phyloP scores from a whole-genome alignment of 2,329 filamentous ascomycete genomes.

The Cordyceps pruinosa region DNA sequence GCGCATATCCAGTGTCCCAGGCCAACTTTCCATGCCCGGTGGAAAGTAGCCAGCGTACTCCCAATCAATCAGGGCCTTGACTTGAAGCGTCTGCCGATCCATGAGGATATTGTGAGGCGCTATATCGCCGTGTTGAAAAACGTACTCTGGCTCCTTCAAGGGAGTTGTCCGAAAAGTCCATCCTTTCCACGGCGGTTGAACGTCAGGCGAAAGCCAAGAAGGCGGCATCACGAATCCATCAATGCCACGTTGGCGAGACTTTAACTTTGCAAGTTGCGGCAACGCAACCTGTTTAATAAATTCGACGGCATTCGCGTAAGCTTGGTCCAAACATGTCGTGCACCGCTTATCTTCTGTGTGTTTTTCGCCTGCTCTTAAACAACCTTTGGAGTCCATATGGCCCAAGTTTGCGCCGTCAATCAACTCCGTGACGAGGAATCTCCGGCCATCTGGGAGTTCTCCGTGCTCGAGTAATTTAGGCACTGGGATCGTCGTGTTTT shows the following conservation, averaged over 20 bases:
- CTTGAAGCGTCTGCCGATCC: slow-evolving; percentile 10
- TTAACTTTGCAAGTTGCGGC: slow-evolving; percentile 11
- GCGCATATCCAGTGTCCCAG: slow-evolving; percentile 7
- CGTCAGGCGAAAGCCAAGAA: slow-evolving; percentile 10
- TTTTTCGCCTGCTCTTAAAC: not conserved
- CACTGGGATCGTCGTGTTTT: slow-evolving; percentile 4
- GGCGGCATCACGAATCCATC: slow-evolving; percentile 17
- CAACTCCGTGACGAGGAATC: slow-evolving; percentile 11
- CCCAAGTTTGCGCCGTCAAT: slow-evolving; percentile 6
- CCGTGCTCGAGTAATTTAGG: slow-evolving; percentile 12
- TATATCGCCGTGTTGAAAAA: slow-evolving; percentile 14
- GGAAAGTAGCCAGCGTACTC: slow-evolving; percentile 15
- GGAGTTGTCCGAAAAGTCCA: slow-evolving; percentile 9
- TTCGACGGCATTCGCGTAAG: slow-evolving; percentile 8
- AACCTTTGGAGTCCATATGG: not conserved
- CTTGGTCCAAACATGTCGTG: slow-evolving; percentile 7
- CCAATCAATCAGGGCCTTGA: slow-evolving; percentile 15
- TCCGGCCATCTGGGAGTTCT: slow-evolving; percentile 10
- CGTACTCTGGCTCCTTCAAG: slow-evolving; percentile 7
- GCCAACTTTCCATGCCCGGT: slow-evolving; percentile 14
- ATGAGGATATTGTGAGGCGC: slow-evolving; percentile 14
- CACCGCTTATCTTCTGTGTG: slow-evolving; percentile 6
- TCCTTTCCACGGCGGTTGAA: slow-evolving; percentile 5
- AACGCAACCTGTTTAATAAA: slow-evolving; percentile 11
- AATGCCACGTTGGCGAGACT: slow-evolving; percentile 9